A percentile compares a stretch with the other conserved stretches of the same genome.
Evolutionary conservation across 305 asterid genomes (phyloP).

Genomic region (Andrographis paniculata): DNA sequence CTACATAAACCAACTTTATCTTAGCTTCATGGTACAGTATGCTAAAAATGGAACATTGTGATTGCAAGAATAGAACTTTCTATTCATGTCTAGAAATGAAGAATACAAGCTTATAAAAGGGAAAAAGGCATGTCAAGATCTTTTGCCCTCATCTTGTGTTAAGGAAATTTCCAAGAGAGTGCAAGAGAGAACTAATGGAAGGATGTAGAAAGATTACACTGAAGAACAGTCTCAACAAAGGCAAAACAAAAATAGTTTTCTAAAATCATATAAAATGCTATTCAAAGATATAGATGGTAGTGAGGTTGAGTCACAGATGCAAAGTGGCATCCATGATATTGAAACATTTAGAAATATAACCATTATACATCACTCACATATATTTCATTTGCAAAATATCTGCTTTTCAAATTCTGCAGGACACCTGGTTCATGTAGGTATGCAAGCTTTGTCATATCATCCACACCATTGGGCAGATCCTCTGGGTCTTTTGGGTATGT

Average conservation of each 20-base stretch:
- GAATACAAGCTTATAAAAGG: background rate
- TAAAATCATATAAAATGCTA: background rate
- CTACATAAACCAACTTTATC: slow-evolving; percentile 31
- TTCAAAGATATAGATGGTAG: background rate
- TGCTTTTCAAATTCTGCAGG: slow-evolving; percentile 51
- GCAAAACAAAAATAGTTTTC: background rate
- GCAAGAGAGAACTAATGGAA: background rate
- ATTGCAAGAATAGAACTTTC: slow-evolving; percentile 7
- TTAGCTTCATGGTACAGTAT: slow-evolving; percentile 16
- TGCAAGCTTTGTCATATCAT: slow-evolving; percentile 84
- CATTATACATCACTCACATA: slow-evolving; percentile 39
- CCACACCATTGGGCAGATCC: slow-evolving; percentile 64
- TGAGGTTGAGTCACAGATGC: background rate
- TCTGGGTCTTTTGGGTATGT: slow-evolving; percentile 59
- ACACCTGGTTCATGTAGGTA: slow-evolving; percentile 88
- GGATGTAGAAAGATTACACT: background rate
- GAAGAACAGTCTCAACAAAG: background rate
- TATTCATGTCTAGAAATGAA: background rate
- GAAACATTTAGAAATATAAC: background rate
- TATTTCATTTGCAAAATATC: slow-evolving; percentile 63
- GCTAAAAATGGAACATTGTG: slow-evolving; percentile 1
- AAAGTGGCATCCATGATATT: slow-evolving; percentile 4
- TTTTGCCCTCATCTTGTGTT: slow-evolving; percentile 13
- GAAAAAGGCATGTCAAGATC: slow-evolving; percentile 22
- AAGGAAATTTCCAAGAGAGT: background rate